A percentile compares a stretch with the other conserved stretches of the same genome.
Conservation (phyloP, 2,329 filamentous ascomycete genomes). For the Phaeophleospora eucalypticola region DNA sequence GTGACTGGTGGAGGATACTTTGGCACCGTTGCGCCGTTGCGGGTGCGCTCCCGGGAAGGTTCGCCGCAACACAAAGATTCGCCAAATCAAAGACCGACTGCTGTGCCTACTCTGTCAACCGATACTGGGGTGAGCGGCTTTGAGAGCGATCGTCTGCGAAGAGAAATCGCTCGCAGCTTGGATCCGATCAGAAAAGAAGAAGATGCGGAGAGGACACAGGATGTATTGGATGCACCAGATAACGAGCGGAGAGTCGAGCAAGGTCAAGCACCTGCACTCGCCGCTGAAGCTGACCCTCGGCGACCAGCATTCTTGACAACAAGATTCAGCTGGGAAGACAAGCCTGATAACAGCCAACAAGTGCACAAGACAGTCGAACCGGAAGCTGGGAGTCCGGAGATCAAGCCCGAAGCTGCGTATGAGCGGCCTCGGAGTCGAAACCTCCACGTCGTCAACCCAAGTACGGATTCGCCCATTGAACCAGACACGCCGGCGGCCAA, state of each 20-base stretch:
- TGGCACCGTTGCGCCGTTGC: conserved; percentile 19
- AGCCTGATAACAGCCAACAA: not conserved
- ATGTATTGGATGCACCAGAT: conserved; percentile 27
- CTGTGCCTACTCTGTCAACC: conserved; percentile 9
- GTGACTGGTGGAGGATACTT: conserved; percentile 15
- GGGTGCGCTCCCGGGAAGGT: conserved; percentile 16
- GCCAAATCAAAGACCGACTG: conserved; percentile 1
- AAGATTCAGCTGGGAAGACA: conserved; percentile 38
- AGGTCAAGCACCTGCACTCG: conserved; percentile 27
- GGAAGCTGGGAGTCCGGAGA: conserved; percentile 22
- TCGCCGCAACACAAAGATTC: conserved; percentile 26
- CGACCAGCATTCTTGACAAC: conserved; percentile 28
- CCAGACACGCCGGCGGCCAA: not conserved
- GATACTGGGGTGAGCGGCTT: conserved; percentile 48
- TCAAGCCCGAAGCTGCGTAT: conserved; percentile 28
- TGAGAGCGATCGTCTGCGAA: conserved; percentile 66
- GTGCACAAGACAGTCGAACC: conserved; percentile 5
- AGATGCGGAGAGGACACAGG: conserved; percentile 24
- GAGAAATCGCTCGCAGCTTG: conserved; percentile 70
- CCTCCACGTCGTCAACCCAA: conserved; percentile 44
- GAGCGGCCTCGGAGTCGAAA: conserved; percentile 31
- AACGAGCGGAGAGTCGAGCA: conserved; percentile 21
- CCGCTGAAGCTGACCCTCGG: conserved; percentile 12
- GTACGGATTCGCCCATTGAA: conserved; percentile 13
- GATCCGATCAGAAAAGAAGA: conserved; percentile 42